phyloP scores from a whole-genome alignment of 306 rosid genomes.

The Dalbergia oliveri region DNA sequence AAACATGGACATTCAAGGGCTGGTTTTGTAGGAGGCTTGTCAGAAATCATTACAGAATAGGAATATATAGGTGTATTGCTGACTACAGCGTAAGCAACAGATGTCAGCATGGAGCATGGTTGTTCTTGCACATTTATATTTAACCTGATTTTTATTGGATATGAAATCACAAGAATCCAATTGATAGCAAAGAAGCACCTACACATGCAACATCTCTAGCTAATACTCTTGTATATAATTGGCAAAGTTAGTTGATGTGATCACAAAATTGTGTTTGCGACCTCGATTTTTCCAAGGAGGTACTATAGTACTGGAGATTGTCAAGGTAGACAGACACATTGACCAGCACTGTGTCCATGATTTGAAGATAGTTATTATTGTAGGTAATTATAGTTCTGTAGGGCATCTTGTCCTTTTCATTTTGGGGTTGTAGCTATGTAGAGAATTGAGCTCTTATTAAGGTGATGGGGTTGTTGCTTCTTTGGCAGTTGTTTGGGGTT shows the following conservation, averaged over 20 bases:
- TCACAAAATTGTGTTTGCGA: constrained; percentile 15
- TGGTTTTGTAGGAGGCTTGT: constrained; percentile 60
- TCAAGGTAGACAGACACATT: constrained; percentile 23
- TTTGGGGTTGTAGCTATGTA: constrained; percentile 3
- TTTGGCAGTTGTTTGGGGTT: constrained; percentile 13
- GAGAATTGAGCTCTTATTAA: constrained; percentile 5
- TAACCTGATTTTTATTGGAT: constrained; percentile 35
- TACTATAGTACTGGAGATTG: not conserved
- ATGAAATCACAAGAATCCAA: not conserved
- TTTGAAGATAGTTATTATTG: constrained; percentile 24
- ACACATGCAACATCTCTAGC: not conserved
- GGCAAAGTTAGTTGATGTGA: constrained; percentile 16
- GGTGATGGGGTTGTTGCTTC: constrained; percentile 8
- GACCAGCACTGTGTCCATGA: constrained; percentile 1
- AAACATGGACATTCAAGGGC: constrained; percentile 58
- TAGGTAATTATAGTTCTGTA: not conserved
- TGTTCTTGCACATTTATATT: constrained; percentile 22
- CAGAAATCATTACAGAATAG: constrained; percentile 75
- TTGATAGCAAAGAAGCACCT: not conserved
- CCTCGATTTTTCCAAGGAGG: constrained; percentile 36
- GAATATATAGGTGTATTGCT: constrained; percentile 4
- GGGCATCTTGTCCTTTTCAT: constrained; percentile 1
- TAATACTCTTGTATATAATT: constrained; percentile 26
- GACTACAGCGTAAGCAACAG: constrained; percentile 28
- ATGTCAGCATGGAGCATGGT: constrained; percentile 22